Evolutionary conservation across 2,329 filamentous ascomycete genomes (phyloP), one percentile per base, ranked within the genome.

Genomic region (Escovopsis sp.): DNA sequence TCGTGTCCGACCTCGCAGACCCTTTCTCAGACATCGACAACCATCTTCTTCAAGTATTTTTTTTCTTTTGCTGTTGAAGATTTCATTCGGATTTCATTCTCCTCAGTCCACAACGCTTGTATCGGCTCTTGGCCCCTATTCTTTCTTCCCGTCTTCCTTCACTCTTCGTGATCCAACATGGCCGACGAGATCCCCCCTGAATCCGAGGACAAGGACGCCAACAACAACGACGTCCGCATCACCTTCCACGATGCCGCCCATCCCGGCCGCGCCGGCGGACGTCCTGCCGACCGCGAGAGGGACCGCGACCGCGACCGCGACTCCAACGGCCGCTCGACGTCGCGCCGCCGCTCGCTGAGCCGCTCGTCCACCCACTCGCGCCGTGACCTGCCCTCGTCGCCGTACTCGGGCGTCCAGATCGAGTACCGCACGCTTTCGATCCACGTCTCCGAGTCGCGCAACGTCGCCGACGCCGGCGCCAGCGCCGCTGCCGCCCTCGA

Each of bases 351-450:
- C 41, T 54, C 52, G 5, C 5, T 49, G 43, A 54, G 52, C 35
- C 47, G 50, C 9, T 41, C 39, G 23, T 51, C 49, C 6, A 37
- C 45, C 38, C 42, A 43, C 23, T 45, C 40, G 18, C 41, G 51
- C 40, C 50, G 54, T 26, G 54, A 55, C 18, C 51, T 55, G 12
- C 47, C 60, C 9, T 45, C 55, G 1, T 57, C 58, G 5, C 59
- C 59, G 1, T 61, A 61, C 48, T 55, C 56, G 1, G 62, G 59
- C 26, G 51, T 61, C 4, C 62, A 58, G 34, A 65, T 65, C 42
- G 58, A 61, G 43, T 65, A 64, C 45, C 60, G 61, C n/a, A 63
- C 60, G 12, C 48, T 64, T 5, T 64, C 61, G 37, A 63, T 64
- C 42, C 59, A 64, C 10, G 59, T 63, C 6, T 55, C 57, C 44